These are phyloP conservation scores for Rutstroemia sydowiana DNA, from an alignment of 2,329 filamentous ascomycete species.

Conservation along the genomic window DNA sequence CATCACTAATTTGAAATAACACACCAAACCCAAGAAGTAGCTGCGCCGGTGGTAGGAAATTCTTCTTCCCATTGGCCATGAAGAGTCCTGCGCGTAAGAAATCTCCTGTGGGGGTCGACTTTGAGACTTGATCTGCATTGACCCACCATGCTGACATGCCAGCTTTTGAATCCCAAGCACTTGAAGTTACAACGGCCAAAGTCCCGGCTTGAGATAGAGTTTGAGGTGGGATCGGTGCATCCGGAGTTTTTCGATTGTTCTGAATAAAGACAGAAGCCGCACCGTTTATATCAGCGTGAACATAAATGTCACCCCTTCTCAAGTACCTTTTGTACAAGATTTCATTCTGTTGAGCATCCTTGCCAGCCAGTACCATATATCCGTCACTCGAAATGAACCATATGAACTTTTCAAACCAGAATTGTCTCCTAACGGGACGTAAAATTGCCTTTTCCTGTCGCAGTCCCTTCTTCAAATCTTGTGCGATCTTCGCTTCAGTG, in stretches of 20 bases:
- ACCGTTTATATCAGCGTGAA: slow-evolving; percentile 82
- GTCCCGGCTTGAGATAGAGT: slow-evolving; percentile 87
- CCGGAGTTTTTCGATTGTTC: slow-evolving; percentile 68
- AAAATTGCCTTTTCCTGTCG: slow-evolving; percentile 89
- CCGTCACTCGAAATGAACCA: slow-evolving; percentile 96
- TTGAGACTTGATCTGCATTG: slow-evolving; percentile 80
- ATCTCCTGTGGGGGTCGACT: slow-evolving; percentile 72
- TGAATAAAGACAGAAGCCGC: slow-evolving; percentile 84
- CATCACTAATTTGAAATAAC: slow-evolving; percentile 81
- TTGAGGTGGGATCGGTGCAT: slow-evolving; percentile 83
- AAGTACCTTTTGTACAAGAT: slow-evolving; percentile 83
- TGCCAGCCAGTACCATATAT: slow-evolving; percentile 83
- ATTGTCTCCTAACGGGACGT: slow-evolving; percentile 70
- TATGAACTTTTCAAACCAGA: slow-evolving; percentile 96
- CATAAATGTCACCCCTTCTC: slow-evolving; percentile 82
- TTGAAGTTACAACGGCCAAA: slow-evolving; percentile 75
- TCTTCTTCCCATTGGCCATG: slow-evolving; percentile 78
- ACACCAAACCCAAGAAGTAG: slow-evolving; percentile 81
- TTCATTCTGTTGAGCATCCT: slow-evolving; percentile 84
- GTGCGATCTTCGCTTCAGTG: slow-evolving; percentile 79
- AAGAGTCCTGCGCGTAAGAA: slow-evolving; percentile 75
- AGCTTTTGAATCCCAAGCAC: slow-evolving; percentile 93
- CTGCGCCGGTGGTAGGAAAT: slow-evolving; percentile 80
- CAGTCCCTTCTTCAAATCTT: slow-evolving; percentile 77
- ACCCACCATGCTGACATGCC: slow-evolving; percentile 97